Evolutionary conservation across 1,284 basidiomycete genomes (phyloP).

Genomic region (Cryptococcus amylolentus): DNA sequence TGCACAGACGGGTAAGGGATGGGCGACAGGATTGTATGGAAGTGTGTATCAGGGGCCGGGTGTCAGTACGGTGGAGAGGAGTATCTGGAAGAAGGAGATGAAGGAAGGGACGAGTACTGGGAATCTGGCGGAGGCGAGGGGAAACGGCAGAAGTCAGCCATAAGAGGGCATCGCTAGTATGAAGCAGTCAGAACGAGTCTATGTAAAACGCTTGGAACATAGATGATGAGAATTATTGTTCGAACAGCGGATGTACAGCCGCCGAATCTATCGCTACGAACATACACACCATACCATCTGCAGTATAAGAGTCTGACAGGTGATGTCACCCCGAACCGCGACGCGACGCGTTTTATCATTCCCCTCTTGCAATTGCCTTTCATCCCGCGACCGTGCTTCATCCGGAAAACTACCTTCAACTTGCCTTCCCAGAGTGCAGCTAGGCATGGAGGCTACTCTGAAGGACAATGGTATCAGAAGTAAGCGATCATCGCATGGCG

Average conservation of each 20-base stretch:
- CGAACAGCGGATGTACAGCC: too few relatives aligned
- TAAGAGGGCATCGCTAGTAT: not conserved
- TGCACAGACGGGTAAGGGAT: not conserved
- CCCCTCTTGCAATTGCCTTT: too few relatives aligned
- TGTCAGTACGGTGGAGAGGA: not conserved
- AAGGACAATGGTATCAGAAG: constrained; percentile 31
- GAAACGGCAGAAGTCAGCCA: too few relatives aligned
- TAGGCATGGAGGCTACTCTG: constrained; percentile 35
- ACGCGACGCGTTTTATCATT: not conserved
- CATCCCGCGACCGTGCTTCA: not conserved
- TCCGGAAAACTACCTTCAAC: too few relatives aligned
- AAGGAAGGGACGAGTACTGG: constrained; percentile 20
- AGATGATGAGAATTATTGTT: too few relatives aligned
- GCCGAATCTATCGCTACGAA: too few relatives aligned
- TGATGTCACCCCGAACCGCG: too few relatives aligned
- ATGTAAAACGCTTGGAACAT: not conserved
- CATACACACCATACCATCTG: too few relatives aligned
- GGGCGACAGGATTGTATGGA: not conserved
- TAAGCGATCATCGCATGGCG: constrained; percentile 9
- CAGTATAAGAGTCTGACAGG: too few relatives aligned
- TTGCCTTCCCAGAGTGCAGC: too few relatives aligned
- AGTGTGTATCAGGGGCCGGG: not conserved
- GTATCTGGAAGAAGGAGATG: not conserved
- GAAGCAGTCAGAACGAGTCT: not conserved
- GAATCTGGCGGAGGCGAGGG: constrained; percentile 13